phyloP scores from a whole-genome alignment of 805 yeast genomes.

The Starmerella potacharoeniae region DNA sequence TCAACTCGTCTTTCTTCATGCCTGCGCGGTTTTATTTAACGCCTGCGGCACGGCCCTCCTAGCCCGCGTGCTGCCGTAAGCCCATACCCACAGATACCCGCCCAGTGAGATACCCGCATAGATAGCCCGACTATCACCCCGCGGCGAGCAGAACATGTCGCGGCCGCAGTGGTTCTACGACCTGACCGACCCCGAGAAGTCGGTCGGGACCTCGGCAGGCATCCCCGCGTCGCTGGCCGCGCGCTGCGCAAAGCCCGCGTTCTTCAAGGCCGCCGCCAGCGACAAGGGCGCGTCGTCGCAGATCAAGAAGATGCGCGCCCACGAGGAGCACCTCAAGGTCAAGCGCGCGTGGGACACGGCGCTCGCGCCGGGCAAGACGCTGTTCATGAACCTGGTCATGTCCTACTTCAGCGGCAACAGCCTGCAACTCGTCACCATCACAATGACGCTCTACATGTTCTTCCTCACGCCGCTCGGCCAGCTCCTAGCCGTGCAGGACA shows the following conservation, averaged over 20 bases:
- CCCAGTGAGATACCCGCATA: too few species aligned
- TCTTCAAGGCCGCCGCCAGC: slow-evolving; percentile 3
- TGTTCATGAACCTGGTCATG: slow-evolving; percentile 89
- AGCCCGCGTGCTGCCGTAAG: too few species aligned
- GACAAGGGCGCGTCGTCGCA: slow-evolving; percentile 4
- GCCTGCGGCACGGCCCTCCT: too few species aligned
- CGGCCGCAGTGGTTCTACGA: slow-evolving; percentile 26
- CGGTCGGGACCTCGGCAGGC: slow-evolving; percentile 10
- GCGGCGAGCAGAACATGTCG: background rate
- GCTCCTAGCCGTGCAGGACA: slow-evolving; percentile 43
- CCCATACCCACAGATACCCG: too few species aligned
- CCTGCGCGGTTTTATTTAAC: too few species aligned
- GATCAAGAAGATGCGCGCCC: slow-evolving; percentile 11
- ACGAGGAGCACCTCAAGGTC: slow-evolving; percentile 25
- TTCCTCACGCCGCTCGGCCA: slow-evolving; percentile 61
- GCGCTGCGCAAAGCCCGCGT: slow-evolving; percentile 8
- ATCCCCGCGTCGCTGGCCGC: slow-evolving; percentile 8
- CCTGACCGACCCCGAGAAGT: slow-evolving; percentile 19
- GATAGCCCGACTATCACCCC: too few species aligned
- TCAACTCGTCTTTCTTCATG: too few species aligned
- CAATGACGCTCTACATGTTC: slow-evolving; percentile 78
- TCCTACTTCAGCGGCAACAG: slow-evolving; percentile 88
- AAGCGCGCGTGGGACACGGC: slow-evolving; percentile 83
- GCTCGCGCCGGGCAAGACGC: slow-evolving; percentile 61
- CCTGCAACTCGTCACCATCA: slow-evolving; percentile 78